These are phyloP conservation scores for Pneumocystis canis DNA, from an alignment of 1,139 yeast genomes.

Conservation along the genomic window DNA sequence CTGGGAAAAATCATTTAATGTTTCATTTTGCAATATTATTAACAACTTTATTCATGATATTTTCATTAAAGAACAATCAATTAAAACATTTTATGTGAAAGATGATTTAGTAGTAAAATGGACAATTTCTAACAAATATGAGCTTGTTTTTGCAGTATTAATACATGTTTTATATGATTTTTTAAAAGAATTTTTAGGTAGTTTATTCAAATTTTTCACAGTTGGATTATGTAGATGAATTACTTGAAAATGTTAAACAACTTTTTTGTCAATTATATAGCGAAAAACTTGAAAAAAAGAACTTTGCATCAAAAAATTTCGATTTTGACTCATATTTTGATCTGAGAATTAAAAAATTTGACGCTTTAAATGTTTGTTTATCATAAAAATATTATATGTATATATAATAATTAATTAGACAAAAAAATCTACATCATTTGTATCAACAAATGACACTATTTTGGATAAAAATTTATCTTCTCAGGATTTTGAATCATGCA, in stretches of 20 bases:
- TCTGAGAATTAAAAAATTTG: constrained; percentile 22
- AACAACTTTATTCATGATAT: constrained; percentile 39
- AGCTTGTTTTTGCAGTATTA: constrained; percentile 23
- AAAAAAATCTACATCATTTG: constrained; percentile 12
- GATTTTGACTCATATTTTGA: constrained; percentile 25
- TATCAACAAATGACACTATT: constrained; percentile 2
- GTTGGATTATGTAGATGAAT: constrained; percentile 24
- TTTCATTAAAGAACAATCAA: constrained; percentile 28
- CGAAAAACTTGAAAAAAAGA: constrained; percentile 18
- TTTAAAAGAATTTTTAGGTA: constrained; percentile 12
- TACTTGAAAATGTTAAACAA: constrained; percentile 23
- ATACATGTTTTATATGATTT: neutral
- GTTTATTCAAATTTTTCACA: constrained; percentile 27
- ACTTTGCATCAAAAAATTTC: constrained; percentile 14
- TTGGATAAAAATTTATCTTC: neutral
- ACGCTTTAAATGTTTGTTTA: constrained; percentile 1
- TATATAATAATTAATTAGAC: neutral
- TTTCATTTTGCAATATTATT: constrained; percentile 31
- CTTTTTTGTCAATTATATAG: constrained; percentile 24
- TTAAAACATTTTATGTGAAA: constrained; percentile 15
- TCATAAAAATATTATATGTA: neutral
- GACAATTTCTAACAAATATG: constrained; percentile 24
- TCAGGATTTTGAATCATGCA: constrained; percentile 1
- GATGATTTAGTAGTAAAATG: constrained; percentile 29
- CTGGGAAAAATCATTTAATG: constrained; percentile 35